phyloP scores from a whole-genome alignment of 306 rosid genomes.

The Ziziphus jujuba region DNA sequence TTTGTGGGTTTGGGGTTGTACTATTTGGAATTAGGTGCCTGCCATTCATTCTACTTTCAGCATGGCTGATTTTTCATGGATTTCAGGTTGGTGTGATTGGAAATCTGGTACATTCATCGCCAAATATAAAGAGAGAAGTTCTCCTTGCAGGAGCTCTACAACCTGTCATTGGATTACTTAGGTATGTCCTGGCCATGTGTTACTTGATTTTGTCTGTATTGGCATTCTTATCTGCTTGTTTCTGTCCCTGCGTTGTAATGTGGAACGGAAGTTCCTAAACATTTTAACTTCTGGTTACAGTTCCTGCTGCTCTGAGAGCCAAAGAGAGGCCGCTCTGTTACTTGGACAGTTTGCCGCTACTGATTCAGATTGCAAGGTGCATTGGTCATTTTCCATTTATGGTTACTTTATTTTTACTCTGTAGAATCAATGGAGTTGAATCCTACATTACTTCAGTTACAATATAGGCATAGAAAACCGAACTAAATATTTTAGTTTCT shows the following conservation, averaged over 20 bases:
- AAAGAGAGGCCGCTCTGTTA: constrained; percentile 96
- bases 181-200: constrained; percentile 39
- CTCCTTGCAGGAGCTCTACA: constrained; percentile 95
- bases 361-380: constrained; percentile 97
- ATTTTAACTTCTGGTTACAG: constrained; percentile 40
- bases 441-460: not conserved
- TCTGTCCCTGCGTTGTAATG: not conserved
- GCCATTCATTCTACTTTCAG: constrained; percentile 19
- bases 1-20: constrained; percentile 17
- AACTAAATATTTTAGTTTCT: not conserved
- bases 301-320: constrained; percentile 96
- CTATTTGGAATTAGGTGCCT: constrained; percentile 12
- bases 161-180: constrained; percentile 94
- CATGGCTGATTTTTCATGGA: constrained; percentile 36
- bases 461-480: constrained; percentile 2
- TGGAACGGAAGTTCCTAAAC: not conserved
- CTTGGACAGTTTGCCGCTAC: constrained; percentile 99
- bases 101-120: constrained; percentile 96
- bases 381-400: constrained; percentile 10
- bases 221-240: not conserved
- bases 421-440: not conserved
- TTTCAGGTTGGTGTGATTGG: constrained; percentile 98
- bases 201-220: not conserved
- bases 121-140: constrained; percentile 93
- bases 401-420: constrained; percentile 10